Conservation (phyloP, 2,329 filamentous ascomycete genomes). For the Diaporthe velutina region DNA sequence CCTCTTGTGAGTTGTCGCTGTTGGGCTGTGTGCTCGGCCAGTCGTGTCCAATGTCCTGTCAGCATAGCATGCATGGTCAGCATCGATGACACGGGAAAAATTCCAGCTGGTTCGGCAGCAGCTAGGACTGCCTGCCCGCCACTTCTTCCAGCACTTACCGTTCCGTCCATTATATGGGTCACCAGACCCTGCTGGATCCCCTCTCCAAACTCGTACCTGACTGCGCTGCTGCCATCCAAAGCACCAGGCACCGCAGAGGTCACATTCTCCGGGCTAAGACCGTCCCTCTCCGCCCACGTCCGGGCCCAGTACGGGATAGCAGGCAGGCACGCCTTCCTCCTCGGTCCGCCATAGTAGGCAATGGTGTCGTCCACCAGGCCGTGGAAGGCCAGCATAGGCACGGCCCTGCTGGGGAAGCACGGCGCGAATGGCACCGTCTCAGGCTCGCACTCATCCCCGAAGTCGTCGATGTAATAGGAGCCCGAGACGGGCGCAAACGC, state of each 20-base stretch:
- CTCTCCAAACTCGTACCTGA: conserved; percentile 48
- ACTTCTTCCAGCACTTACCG: conserved; percentile 20
- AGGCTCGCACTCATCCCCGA: conserved; percentile 36
- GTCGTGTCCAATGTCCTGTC: conserved; percentile 39
- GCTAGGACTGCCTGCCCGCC: not conserved
- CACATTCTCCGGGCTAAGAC: conserved; percentile 37
- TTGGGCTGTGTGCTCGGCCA: conserved; percentile 41
- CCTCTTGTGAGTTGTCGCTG: conserved; percentile 39
- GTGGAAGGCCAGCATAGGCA: conserved; percentile 65
- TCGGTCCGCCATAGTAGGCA: conserved; percentile 55
- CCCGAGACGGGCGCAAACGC: conserved; percentile 58
- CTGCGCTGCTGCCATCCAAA: conserved; percentile 42
- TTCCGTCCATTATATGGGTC: conserved; percentile 51
- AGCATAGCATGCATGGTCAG: conserved; percentile 11
- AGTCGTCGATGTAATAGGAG: conserved; percentile 54
- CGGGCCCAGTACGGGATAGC: conserved; percentile 55
- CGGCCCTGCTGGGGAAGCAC: conserved; percentile 51
- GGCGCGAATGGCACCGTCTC: conserved; percentile 45
- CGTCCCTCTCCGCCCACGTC: conserved; percentile 54
- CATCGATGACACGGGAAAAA: not conserved
- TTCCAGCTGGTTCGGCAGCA: not conserved
- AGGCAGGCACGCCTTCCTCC: conserved; percentile 58
- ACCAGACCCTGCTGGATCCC: conserved; percentile 46
- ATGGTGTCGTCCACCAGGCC: conserved; percentile 62
- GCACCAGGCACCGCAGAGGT: conserved; percentile 35